Percentiles rank a stretch among this genome's conserved stretches.
Evolutionary conservation across 768 basidiomycete genomes (phyloP).

Genomic region (Cystofilobasidium capitatum): DNA sequence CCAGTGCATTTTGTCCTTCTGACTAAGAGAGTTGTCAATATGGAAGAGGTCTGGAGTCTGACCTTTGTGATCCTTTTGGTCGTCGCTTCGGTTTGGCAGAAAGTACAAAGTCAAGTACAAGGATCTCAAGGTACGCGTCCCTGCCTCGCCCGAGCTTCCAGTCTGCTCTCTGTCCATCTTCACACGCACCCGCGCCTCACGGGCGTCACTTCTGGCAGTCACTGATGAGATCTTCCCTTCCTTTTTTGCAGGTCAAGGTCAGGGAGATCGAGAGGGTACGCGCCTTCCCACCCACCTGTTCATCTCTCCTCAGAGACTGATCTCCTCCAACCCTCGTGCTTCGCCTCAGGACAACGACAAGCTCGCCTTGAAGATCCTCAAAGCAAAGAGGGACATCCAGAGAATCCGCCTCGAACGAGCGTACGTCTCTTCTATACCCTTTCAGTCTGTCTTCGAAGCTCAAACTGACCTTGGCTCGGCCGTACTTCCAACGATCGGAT

Average conservation of each 20-base stretch:
- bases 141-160: neutral
- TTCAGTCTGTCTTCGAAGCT: neutral
- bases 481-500: too few relatives aligned
- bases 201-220: too few relatives aligned
- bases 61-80: neutral
- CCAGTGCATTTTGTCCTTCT: neutral
- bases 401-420: conserved; percentile 80
- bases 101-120: conserved; percentile 83
- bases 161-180: neutral
- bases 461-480: too few relatives aligned
- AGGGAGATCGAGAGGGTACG: conserved; percentile 71
- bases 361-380: conserved; percentile 66
- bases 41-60: neutral
- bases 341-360: conserved; percentile 70
- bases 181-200: too few relatives aligned
- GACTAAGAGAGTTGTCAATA: neutral
- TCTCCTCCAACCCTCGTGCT: neutral
- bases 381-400: conserved; percentile 71
- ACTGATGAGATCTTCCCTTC: neutral
- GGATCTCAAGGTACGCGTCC: conserved; percentile 53
- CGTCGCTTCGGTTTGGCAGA: neutral
- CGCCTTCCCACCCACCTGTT: too few relatives aligned
- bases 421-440: conserved; percentile 47
- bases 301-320: neutral
- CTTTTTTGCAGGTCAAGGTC: conserved; percentile 51